Percentiles rank a stretch among this genome's conserved stretches.
phyloP scores from a whole-genome alignment of 805 yeast genomes.

The Pichia paraexigua region DNA sequence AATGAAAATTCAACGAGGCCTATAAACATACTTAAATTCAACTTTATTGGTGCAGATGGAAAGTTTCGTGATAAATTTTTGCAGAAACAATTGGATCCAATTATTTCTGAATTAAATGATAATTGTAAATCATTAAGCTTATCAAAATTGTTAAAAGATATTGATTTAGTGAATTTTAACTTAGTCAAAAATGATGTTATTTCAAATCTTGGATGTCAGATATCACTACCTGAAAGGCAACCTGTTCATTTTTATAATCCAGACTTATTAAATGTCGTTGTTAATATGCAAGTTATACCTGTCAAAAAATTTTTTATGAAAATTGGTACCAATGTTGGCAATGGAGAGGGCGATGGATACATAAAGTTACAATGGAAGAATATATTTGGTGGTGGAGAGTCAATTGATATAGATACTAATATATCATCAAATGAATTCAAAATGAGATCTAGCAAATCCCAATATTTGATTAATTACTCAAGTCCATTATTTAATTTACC shows the following conservation, averaged over 20 bases:
- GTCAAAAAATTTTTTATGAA: constrained; percentile 69
- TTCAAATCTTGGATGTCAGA: constrained; percentile 32
- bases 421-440: constrained; percentile 38
- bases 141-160: constrained; percentile 29
- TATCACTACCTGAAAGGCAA: constrained; percentile 20
- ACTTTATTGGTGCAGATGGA: constrained; percentile 38
- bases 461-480: constrained; percentile 40
- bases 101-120: constrained; percentile 22
- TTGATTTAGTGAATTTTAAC: constrained; percentile 38
- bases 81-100: constrained; percentile 38
- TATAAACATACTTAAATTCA: constrained; percentile 35
- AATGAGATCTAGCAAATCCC: constrained; percentile 38
- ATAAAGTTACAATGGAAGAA: constrained; percentile 60
- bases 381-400: constrained; percentile 52
- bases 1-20: constrained; percentile 32
- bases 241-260: constrained; percentile 17
- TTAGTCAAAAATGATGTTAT: constrained; percentile 37
- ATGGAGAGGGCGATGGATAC: constrained; percentile 95
- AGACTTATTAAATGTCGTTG: constrained; percentile 19
- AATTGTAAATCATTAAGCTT: constrained; percentile 31
- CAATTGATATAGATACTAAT: constrained; percentile 38
- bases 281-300: constrained; percentile 36
- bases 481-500: constrained; percentile 39
- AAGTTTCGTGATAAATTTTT: constrained; percentile 40
- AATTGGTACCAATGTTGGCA: constrained; percentile 93